phyloP scores from a whole-genome alignment of 169 alveolate species.

The Hammondia hammondi region DNA sequence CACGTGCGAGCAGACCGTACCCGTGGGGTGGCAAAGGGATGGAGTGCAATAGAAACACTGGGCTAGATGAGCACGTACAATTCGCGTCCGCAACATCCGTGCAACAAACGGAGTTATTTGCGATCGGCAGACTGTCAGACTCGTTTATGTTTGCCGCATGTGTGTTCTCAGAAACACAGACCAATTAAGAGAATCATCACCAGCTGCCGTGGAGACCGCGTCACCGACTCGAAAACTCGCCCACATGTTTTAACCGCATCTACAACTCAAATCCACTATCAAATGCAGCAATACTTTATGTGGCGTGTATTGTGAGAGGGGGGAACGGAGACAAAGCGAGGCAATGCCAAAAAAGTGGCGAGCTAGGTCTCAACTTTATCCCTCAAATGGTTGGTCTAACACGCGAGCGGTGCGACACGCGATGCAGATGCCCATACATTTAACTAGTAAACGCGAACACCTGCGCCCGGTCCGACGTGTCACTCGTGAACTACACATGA shows the following conservation, averaged over 20 bases:
- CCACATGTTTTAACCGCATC: neutral
- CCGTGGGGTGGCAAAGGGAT: neutral
- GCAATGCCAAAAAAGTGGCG: neutral
- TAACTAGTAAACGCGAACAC: neutral
- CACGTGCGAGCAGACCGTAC: slow-evolving; percentile 53
- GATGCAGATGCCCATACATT: neutral
- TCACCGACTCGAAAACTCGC: too few species aligned
- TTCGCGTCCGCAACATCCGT: neutral
- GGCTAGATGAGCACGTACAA: neutral
- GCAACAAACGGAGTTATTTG: too few species aligned
- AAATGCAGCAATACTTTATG: neutral
- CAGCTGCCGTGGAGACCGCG: neutral
- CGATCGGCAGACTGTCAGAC: too few species aligned
- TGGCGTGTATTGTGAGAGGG: neutral
- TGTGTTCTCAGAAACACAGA: slow-evolving; percentile 45
- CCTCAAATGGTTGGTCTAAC: neutral
- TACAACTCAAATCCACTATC: neutral
- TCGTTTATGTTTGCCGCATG: neutral
- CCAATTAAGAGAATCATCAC: slow-evolving; percentile 34
- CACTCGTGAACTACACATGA: too few species aligned
- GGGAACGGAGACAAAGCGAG: slow-evolving; percentile 46
- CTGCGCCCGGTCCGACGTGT: slow-evolving; percentile 27
- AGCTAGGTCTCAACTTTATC: slow-evolving; percentile 28
- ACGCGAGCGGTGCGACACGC: slow-evolving; percentile 4
- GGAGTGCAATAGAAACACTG: neutral